Evolutionary conservation across 306 rosid species (phyloP).

Genomic region (Vigna trinervia): DNA sequence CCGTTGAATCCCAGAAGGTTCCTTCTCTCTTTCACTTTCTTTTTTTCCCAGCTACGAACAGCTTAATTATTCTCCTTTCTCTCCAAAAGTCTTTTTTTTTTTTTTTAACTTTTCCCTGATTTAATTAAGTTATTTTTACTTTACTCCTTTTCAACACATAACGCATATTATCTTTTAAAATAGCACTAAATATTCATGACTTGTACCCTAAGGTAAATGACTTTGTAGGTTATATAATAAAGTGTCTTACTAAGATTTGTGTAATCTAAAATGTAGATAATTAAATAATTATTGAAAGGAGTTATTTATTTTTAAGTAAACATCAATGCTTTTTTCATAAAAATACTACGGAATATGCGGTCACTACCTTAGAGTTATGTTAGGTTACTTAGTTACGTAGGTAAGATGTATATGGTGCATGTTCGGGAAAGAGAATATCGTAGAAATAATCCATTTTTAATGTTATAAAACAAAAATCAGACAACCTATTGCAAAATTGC

Average conservation of each 20-base stretch:
- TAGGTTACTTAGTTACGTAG: not conserved
- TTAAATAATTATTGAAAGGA: not conserved
- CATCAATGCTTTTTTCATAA: not conserved
- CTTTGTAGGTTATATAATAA: not conserved
- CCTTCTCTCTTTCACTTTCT: slow-evolving; percentile 1
- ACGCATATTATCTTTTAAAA: slow-evolving; percentile 4
- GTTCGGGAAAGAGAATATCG: not conserved
- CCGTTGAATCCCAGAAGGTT: slow-evolving; percentile 23
- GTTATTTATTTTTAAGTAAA: not conserved
- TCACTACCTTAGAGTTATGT: slow-evolving; percentile 3
- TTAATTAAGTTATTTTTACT: not conserved
- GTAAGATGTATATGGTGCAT: not conserved
- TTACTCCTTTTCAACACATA: slow-evolving; percentile 7
- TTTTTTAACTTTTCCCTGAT: not conserved
- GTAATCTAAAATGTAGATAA: not conserved
- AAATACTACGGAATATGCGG: not conserved
- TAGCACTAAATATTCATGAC: not conserved
- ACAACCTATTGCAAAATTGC: not conserved
- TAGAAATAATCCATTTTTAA: not conserved
- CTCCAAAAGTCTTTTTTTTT: not conserved
- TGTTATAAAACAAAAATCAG: not conserved
- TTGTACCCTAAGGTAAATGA: not conserved
- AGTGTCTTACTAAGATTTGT: not conserved
- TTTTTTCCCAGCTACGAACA: not conserved
- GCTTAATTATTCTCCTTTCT: slow-evolving; percentile 37